Evolutionary conservation across 441 rosid species (phyloP).

Genomic region (Eruca vesicaria): DNA sequence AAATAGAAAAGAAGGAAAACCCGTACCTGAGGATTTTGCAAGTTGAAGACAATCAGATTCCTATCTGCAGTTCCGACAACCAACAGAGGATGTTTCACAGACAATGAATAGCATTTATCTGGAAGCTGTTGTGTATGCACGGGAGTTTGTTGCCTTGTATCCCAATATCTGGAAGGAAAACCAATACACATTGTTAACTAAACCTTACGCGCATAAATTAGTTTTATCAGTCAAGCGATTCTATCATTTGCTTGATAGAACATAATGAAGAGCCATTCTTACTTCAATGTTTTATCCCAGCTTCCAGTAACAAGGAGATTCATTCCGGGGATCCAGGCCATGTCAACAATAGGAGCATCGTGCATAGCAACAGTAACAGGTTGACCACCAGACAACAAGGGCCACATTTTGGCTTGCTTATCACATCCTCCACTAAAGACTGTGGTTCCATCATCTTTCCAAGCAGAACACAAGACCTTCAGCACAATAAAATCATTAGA

Average conservation of each 20-base stretch:
- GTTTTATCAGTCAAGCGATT: neutral
- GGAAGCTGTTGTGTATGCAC: constrained; percentile 95
- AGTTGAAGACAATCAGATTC: constrained; percentile 75
- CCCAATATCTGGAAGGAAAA: constrained; percentile 74
- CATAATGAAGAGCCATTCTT: constrained; percentile 10
- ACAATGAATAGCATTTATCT: constrained; percentile 80
- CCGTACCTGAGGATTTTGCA: constrained; percentile 87
- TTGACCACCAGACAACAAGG: constrained; percentile 78
- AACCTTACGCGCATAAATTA: neutral
- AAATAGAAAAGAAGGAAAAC: neutral
- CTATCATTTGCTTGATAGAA: neutral
- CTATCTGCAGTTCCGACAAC: constrained; percentile 98
- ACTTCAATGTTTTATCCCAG: constrained; percentile 96
- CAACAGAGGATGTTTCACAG: constrained; percentile 87
- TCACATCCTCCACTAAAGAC: constrained; percentile 97
- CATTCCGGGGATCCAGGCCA: constrained; percentile 98
- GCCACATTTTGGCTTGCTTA: constrained; percentile 99
- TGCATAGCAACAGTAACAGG: constrained; percentile 89
- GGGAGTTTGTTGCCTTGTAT: constrained; percentile 76
- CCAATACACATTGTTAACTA: neutral
- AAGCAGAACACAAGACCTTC: constrained; percentile 79
- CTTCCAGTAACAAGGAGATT: constrained; percentile 83
- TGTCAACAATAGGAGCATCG: constrained; percentile 76
- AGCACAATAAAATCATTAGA: neutral
- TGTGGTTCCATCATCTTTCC: constrained; percentile 91